Conservation (phyloP, 2,329 filamentous ascomycete genomes). For the Phaeosphaeriaceae sp. region DNA sequence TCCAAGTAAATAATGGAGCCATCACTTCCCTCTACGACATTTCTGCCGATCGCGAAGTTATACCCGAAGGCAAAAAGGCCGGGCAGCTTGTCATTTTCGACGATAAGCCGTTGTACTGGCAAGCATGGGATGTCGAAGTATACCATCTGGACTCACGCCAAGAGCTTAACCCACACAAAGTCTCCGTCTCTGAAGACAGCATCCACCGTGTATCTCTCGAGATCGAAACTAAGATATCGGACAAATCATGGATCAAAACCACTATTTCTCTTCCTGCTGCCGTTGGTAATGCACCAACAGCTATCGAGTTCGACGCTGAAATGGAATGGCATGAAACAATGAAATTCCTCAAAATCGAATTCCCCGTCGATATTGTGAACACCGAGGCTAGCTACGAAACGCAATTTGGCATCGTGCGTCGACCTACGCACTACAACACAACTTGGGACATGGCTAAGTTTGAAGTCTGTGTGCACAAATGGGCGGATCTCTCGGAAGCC, state of each 20-base stretch:
- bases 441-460: constrained; percentile 98
- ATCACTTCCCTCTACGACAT: constrained; percentile 87
- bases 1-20: constrained; percentile 74
- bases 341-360: constrained; percentile 99
- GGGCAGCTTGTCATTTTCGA: constrained; percentile 96
- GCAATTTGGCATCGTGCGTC: constrained; percentile 84
- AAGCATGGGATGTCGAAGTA: constrained; percentile 97
- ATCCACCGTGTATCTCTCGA: constrained; percentile 80
- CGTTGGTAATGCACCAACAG: constrained; percentile 68
- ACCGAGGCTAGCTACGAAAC: constrained; percentile 95
- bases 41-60: constrained; percentile 73
- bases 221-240: constrained; percentile 86
- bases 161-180: constrained; percentile 72
- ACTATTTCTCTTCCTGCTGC: constrained; percentile 80
- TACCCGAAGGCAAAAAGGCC: constrained; percentile 74
- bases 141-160: constrained; percentile 88
- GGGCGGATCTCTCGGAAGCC: constrained; percentile 86
- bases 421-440: constrained; percentile 98
- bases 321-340: constrained; percentile 98
- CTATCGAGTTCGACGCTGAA: constrained; percentile 79
- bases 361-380: constrained; percentile 89
- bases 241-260: constrained; percentile 83
- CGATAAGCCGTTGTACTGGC: constrained; percentile 96
- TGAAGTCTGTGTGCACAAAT: constrained; percentile 95
- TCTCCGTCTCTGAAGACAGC: constrained; percentile 73